phyloP scores from a whole-genome alignment of 306 rosid species.

The Boehmeria nivea region DNA sequence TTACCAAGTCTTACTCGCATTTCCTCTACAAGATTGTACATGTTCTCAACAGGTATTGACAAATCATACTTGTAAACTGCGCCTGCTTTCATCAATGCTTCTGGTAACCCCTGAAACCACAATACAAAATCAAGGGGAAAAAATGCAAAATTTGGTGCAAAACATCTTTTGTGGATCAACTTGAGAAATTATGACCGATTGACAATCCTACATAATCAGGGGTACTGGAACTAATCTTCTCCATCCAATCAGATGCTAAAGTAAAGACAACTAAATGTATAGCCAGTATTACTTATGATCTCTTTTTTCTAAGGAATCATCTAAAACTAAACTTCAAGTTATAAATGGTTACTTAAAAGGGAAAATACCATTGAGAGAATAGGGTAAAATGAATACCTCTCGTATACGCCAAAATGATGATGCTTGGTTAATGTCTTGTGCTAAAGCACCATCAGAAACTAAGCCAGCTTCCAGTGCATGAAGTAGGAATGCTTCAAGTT shows the following conservation, averaged over 20 bases:
- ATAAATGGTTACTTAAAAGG: too few relatives aligned
- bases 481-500: constrained; percentile 91
- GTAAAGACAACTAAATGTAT: too few relatives aligned
- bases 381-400: too few relatives aligned
- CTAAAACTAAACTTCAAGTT: too few relatives aligned
- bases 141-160: background rate
- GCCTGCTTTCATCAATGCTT: constrained; percentile 84
- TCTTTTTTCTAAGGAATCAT: too few relatives aligned
- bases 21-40: constrained; percentile 73
- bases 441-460: constrained; percentile 82
- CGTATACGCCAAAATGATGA: constrained; percentile 87
- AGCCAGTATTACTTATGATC: too few relatives aligned
- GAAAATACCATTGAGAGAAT: too few relatives aligned
- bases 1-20: constrained; percentile 75
- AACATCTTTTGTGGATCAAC: background rate
- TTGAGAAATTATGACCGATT: background rate
- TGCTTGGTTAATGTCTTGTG: constrained; percentile 94
- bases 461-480: constrained; percentile 77
- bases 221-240: background rate
- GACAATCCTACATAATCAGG: background rate
- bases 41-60: constrained; percentile 70
- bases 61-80: constrained; percentile 84
- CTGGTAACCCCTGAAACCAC: constrained; percentile 60
- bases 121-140: background rate
- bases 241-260: too few relatives aligned